A percentile compares a stretch with the other conserved stretches of the same genome.
These are phyloP conservation scores for Gloeopeniophorella convolvens DNA, from an alignment of 768 basidiomycete genomes.

Conservation along the genomic window DNA sequence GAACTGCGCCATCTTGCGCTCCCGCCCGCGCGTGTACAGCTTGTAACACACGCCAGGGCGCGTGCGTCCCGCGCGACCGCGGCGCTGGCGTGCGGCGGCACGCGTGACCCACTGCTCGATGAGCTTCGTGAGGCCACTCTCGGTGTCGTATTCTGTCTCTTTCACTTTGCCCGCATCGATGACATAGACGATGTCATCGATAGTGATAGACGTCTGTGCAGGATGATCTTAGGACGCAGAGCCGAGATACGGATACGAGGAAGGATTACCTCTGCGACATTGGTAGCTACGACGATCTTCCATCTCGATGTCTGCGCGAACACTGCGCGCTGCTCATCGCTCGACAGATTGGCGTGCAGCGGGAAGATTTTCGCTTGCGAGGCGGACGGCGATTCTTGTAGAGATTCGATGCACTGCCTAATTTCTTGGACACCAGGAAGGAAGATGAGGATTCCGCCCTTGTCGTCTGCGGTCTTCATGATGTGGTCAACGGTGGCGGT, in stretches of 20 bases:
- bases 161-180: slow-evolving; percentile 83
- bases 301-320: slow-evolving; percentile 59
- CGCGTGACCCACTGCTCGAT: slow-evolving; percentile 72
- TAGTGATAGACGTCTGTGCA: slow-evolving; percentile 77
- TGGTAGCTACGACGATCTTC: slow-evolving; percentile 87
- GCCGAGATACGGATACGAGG: neutral
- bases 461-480: slow-evolving; percentile 37
- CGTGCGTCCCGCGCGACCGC: slow-evolving; percentile 88
- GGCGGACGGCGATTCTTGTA: slow-evolving; percentile 33
- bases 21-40: slow-evolving; percentile 71
- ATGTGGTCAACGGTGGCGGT: slow-evolving; percentile 61
- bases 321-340: slow-evolving; percentile 73
- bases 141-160: slow-evolving; percentile 68
- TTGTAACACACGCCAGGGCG: slow-evolving; percentile 82
- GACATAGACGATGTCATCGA: slow-evolving; percentile 83
- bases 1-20: slow-evolving; percentile 60
- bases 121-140: slow-evolving; percentile 66
- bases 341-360: slow-evolving; percentile 84
- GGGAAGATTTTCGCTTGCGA: slow-evolving; percentile 55
- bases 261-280: slow-evolving; percentile 73
- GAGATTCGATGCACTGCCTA: slow-evolving; percentile 61
- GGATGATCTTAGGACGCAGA: neutral
- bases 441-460: slow-evolving; percentile 78
- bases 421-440: slow-evolving; percentile 89
- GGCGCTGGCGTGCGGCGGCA: slow-evolving; percentile 76